Evolutionary conservation across 257 asterid species (phyloP), one percentile per base, ranked within the genome.

Genomic region (Salvia splendens): DNA sequence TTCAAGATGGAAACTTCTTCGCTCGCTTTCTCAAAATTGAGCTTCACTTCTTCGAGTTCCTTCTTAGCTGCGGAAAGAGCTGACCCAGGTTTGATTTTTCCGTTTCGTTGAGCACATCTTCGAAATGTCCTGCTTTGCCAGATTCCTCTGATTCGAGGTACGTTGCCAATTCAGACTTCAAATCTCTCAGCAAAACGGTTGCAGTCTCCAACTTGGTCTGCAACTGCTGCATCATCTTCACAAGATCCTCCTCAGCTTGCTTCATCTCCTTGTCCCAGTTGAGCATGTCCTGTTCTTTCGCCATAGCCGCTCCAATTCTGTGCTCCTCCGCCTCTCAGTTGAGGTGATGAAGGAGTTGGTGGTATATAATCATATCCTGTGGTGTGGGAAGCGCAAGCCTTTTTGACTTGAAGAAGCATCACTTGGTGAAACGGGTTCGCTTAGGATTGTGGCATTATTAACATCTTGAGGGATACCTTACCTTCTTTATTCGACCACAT

Each of bases 301-400:
- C 98, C 90, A 85, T 81, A 35, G 86, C 87, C 4, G 87, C 87
- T 58, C 92, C 97, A 3, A 87, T 81, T 41, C 98, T 81, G 45
- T 86, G 95, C 61, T 91, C 98, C 82, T 95, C 98, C 0, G 95
- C 97, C 77, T 95, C 97, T 79, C 14, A 54, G 59, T 43, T 60
- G 65, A 64, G 87, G 72, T 36, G 87, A 74, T 36, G 82, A 53
- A 66, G 54, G 69, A 11, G 77, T 45, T 56, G 75, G 51, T 55
- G 71, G 72, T 28, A 48, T 12, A 51, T 53, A 72, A 73, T 67
- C 84, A 54, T n/a, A n/a, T 58, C 86, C 54, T 72, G 77, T 11
- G 80, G 70, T 17, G 77, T 70, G 16, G 59, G 73, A 42, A 53
- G 64, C 1, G 76, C 76, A 51, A 67, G 46, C 51, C 2, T 50